phyloP scores from a whole-genome alignment of 2,329 filamentous ascomycete genomes.

The Cytospora leucostoma region DNA sequence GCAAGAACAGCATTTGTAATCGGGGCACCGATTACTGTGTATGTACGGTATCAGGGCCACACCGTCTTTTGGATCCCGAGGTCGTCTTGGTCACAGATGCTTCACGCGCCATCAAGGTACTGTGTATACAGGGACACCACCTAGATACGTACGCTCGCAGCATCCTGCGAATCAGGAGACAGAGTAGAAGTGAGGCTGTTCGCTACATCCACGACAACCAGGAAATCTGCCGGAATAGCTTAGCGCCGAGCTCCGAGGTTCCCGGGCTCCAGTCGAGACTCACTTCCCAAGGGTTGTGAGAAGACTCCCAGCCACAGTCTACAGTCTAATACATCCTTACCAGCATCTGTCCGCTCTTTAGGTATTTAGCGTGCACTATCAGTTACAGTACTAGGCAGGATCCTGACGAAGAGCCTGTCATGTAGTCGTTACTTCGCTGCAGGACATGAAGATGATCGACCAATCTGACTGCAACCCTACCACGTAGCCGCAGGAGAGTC shows the following conservation, averaged over 20 bases:
- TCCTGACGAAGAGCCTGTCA: not conserved
- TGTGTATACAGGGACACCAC: not conserved
- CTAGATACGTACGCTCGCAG: not conserved
- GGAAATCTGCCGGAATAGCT: not conserved
- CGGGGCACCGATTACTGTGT: not conserved
- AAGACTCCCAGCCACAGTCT: too few relatives aligned
- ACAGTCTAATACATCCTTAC: not conserved
- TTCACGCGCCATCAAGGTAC: not conserved
- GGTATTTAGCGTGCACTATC: slow-evolving; percentile 4
- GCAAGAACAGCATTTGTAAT: not conserved
- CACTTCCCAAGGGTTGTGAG: too few relatives aligned
- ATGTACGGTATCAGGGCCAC: not conserved
- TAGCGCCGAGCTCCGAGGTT: not conserved
- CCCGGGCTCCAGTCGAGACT: too few relatives aligned
- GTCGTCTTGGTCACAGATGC: not conserved
- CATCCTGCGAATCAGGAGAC: slow-evolving; percentile 15
- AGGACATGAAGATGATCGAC: slow-evolving; percentile 1
- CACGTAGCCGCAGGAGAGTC: not conserved
- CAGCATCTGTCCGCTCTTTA: not conserved
- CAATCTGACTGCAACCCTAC: slow-evolving; percentile 17
- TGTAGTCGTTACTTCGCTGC: not conserved
- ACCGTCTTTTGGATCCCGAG: not conserved
- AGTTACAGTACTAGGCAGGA: slow-evolving; percentile 9
- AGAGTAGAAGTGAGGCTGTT: slow-evolving; percentile 24
- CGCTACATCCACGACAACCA: not conserved